phyloP scores from a whole-genome alignment of 169 alveolate genomes.

The Eimeria falciformis region DNA sequence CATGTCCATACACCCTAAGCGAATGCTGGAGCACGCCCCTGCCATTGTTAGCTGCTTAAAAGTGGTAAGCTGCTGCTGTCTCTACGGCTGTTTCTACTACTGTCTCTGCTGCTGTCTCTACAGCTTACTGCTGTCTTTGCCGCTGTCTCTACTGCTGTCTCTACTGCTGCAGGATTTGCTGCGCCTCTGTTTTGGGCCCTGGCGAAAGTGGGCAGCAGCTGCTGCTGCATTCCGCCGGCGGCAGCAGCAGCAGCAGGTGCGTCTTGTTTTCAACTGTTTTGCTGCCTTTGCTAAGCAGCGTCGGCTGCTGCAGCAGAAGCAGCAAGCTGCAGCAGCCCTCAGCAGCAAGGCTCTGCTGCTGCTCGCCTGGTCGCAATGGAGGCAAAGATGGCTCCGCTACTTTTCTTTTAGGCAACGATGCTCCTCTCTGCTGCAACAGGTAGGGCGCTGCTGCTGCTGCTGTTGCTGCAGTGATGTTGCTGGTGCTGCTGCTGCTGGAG shows the following conservation, averaged over 20 bases:
- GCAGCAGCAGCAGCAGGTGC: slow-evolving; percentile 56
- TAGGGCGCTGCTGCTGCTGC: slow-evolving; percentile 51
- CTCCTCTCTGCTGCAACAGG: slow-evolving; percentile 34
- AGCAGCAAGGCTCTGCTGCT: slow-evolving; percentile 41
- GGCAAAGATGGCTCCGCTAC: slow-evolving; percentile 47
- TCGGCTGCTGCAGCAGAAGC: slow-evolving; percentile 48
- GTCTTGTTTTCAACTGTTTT: background rate
- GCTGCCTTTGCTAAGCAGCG: background rate
- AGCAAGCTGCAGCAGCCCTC: background rate
- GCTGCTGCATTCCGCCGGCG: slow-evolving; percentile 62
- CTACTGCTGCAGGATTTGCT: slow-evolving; percentile 61
- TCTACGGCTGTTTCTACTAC: slow-evolving; percentile 13
- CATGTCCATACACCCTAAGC: slow-evolving; percentile 40
- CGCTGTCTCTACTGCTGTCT: slow-evolving; percentile 28
- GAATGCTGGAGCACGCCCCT: slow-evolving; percentile 50
- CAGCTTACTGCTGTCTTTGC: background rate
- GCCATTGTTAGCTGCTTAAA: background rate
- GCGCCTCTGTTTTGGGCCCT: background rate
- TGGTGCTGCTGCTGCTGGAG: background rate
- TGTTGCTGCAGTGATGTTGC: background rate
- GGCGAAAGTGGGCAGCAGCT: slow-evolving; percentile 56
- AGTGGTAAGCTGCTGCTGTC: slow-evolving; percentile 20
- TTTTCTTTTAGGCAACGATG: slow-evolving; percentile 39
- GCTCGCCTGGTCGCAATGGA: slow-evolving; percentile 9
- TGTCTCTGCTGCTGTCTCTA: background rate